Percentiles rank a stretch among this genome's conserved stretches.
These are phyloP conservation scores for Jamesozyma spencerorum DNA, from an alignment of 805 yeast species.

Conservation along the genomic window DNA sequence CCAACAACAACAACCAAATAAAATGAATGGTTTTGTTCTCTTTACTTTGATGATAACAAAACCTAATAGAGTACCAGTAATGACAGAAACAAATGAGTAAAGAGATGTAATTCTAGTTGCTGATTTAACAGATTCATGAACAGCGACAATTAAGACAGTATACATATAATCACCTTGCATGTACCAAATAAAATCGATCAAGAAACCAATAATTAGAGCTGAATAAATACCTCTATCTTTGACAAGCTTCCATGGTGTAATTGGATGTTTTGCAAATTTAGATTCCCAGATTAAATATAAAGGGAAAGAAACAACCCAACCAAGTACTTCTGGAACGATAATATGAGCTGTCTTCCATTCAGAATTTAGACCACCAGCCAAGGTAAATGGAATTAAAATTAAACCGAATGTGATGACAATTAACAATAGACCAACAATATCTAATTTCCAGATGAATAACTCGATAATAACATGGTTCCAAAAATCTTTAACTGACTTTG, in stretches of 20 bases:
- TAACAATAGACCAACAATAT: slow-evolving; percentile 50
- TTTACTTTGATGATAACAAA: slow-evolving; percentile 39
- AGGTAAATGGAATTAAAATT: slow-evolving; percentile 56
- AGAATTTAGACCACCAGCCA: slow-evolving; percentile 48
- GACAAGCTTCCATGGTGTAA: slow-evolving; percentile 45
- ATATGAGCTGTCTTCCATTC: slow-evolving; percentile 50
- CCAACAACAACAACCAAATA: slow-evolving; percentile 53
- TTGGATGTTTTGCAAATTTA: slow-evolving; percentile 44
- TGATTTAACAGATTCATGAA: slow-evolving; percentile 44
- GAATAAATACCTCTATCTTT: slow-evolving; percentile 58
- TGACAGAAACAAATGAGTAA: slow-evolving; percentile 57
- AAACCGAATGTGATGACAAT: slow-evolving; percentile 49
- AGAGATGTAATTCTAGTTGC: slow-evolving; percentile 59
- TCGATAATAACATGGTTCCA: slow-evolving; percentile 42
- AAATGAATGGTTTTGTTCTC: slow-evolving; percentile 49
- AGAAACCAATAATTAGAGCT: slow-evolving; percentile 47
- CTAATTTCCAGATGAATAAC: slow-evolving; percentile 49
- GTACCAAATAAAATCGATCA: slow-evolving; percentile 50
- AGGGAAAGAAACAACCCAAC: slow-evolving; percentile 41
- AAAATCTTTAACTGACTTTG: slow-evolving; percentile 55
- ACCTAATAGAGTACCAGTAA: slow-evolving; percentile 52
- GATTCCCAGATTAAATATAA: slow-evolving; percentile 49
- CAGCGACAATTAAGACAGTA: slow-evolving; percentile 51
- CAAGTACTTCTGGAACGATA: slow-evolving; percentile 58
- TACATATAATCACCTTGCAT: slow-evolving; percentile 60